Conservation (phyloP, 306 rosid genomes). For the Pachyrhizus erosus region DNA sequence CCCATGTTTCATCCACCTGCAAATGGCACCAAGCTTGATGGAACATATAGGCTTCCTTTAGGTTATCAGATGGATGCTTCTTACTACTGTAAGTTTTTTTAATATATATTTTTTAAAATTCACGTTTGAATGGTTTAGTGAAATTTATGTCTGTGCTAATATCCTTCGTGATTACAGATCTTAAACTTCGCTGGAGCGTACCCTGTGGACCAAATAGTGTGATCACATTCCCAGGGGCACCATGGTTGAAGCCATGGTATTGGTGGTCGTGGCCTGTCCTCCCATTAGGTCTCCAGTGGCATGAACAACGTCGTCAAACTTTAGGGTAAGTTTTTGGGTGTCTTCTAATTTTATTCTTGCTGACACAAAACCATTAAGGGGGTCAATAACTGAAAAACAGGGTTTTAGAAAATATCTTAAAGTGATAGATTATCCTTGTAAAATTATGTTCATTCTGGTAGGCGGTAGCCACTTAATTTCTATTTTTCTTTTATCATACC, state of each 20-base stretch:
- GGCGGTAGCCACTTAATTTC: not conserved
- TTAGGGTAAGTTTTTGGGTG: conserved; percentile 61
- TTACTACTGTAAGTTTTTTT: conserved; percentile 59
- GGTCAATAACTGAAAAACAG: not conserved
- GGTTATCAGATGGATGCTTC: conserved; percentile 94
- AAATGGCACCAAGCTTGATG: conserved; percentile 65
- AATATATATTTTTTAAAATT: not conserved
- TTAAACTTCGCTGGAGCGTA: conserved; percentile 73
- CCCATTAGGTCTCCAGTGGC: conserved; percentile 84
- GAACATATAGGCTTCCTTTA: conserved; percentile 75
- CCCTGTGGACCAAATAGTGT: conserved; percentile 93
- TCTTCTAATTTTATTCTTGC: not conserved
- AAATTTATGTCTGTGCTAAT: conserved; percentile 6
- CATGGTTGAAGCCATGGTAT: conserved; percentile 93
- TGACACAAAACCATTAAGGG: not conserved
- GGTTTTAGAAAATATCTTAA: not conserved
- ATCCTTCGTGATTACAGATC: conserved; percentile 49
- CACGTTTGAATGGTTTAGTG: conserved; percentile 5
- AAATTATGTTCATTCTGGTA: not conserved
- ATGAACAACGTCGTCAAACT: conserved; percentile 64
- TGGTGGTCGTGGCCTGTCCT: conserved; percentile 96
- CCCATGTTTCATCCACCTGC: conserved; percentile 72
- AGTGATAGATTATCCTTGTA: not conserved
- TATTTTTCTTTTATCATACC: not conserved
- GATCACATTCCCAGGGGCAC: conserved; percentile 78